Base-by-base conservation (phyloP, 129 eudicot species). In the Rutidosis leptorrhynchoides region DNA sequence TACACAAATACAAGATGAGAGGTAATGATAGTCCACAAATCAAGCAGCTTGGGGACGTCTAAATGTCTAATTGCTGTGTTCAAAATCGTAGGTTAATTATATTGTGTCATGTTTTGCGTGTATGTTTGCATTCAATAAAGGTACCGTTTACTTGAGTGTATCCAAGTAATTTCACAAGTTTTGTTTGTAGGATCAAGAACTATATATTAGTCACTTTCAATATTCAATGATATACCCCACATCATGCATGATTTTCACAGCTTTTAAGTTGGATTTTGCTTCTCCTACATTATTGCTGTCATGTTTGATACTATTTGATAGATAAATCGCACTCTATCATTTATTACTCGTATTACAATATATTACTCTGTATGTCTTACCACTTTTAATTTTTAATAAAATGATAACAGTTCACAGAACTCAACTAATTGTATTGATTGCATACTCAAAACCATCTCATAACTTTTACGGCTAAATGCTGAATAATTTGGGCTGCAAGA, bases 231-330 rank as follows among this genome's bases (percentile, higher is more conserved):
- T 57, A 57, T 48, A 20, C 57, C 74, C 74, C 74, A 70, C 65
- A 58, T 17, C 6, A 10, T 70, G 56, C 58, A 57, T 58, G 46
- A 70, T 57, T 70, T 58, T 40, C 25, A 42, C 58, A 70, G 66
- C 65, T 70, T 70, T 69, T 37, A 24, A 70, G 48, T 70, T 70
- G 42, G 67, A 40, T 70, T 70, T 70, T 70, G 74, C 74, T 70
- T 70, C 74, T 70, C 58, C 65, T 25, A 20, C 66, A 70, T 70
- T 70, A 70, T 69, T 69, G 65, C 15, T 56, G 40, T 56, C 65
- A 53, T 67, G 60, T 29, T 40, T 40, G 46, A 40, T 27, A 51
- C 28, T 51, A 6, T 30, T 30, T 25, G 5, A 4, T 49, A 29
- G 28, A 27, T 8, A 7, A 65, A 65, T 28, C 6, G 49, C 20